These are phyloP conservation scores for Setaria italica DNA, from an alignment of 202 grass and related monocot species.

Conservation along the genomic window DNA sequence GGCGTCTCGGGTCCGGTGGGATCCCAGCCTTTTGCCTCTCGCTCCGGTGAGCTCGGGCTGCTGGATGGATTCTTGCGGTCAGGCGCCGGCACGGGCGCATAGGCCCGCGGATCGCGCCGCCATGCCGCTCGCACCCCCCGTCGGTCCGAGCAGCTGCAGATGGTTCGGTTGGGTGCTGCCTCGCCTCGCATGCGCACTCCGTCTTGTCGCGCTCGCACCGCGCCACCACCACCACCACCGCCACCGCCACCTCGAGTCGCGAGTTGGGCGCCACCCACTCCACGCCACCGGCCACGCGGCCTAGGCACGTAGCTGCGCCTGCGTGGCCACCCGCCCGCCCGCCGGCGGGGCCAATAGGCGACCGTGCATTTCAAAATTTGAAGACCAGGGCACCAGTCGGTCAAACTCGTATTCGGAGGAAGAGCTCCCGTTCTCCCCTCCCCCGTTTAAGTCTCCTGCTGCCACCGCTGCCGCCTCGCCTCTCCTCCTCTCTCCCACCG, in stretches of 20 bases:
- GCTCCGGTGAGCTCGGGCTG: background rate
- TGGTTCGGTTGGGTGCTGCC: no score
- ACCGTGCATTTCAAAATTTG: slow-evolving; percentile 40
- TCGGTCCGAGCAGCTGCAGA: no score
- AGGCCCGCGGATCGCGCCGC: slow-evolving; percentile 7
- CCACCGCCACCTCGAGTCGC: background rate
- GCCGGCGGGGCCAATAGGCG: background rate
- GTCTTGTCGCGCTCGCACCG: background rate
- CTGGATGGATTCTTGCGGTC: background rate
- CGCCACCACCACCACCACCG: background rate
- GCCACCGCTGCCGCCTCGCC: background rate
- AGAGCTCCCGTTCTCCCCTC: no score
- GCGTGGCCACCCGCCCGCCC: no score
- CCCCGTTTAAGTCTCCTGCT: background rate
- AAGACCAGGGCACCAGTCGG: slow-evolving; percentile 2
- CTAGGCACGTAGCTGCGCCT: no score
- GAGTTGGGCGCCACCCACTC: slow-evolving; percentile 34
- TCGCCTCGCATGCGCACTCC: background rate
- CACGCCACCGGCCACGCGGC: slow-evolving; percentile 3
- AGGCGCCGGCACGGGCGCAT: background rate
- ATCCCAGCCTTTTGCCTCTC: background rate
- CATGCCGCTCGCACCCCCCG: background rate
- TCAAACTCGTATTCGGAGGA: background rate
- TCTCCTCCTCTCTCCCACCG: background rate
- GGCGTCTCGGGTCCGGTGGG: background rate